Conservation (phyloP, 495 filamentous ascomycete species). For the Aspergillus biplanus region DNA sequence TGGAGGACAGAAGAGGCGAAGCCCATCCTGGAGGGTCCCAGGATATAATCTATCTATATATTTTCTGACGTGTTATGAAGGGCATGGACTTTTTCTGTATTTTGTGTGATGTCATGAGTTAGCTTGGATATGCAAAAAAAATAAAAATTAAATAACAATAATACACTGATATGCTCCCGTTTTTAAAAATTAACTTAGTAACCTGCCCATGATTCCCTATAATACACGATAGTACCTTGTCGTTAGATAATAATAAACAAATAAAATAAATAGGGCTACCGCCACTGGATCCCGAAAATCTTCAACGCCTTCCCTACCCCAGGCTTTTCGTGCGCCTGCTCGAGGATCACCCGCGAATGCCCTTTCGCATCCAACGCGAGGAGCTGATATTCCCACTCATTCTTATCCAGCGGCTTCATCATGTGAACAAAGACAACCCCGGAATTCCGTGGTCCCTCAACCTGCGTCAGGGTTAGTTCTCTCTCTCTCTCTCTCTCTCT, state of each 20-base stretch:
- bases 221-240: constrained; percentile 13
- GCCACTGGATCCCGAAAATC: constrained; percentile 57
- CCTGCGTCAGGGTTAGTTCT: constrained; percentile 45
- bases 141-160: not conserved
- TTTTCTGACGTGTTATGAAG: constrained; percentile 29
- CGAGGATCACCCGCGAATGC: constrained; percentile 52
- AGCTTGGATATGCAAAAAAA: not conserved
- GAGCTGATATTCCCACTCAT: constrained; percentile 78
- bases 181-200: too few species aligned
- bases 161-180: too few species aligned
- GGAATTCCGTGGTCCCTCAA: constrained; percentile 76
- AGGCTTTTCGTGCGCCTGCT: constrained; percentile 46
- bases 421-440: constrained; percentile 81
- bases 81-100: constrained; percentile 26
- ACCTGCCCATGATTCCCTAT: not conserved
- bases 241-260: not conserved
- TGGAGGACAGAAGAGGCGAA: constrained; percentile 75
- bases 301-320: constrained; percentile 47
- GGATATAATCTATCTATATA: constrained; percentile 34
- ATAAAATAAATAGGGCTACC: constrained; percentile 27
- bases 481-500: not conserved
- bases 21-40: constrained; percentile 61
- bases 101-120: not conserved
- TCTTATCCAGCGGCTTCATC: constrained; percentile 62
- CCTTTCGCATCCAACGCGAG: constrained; percentile 79